These are phyloP conservation scores for Bipolaris sorokiniana DNA, from an alignment of 2,329 filamentous ascomycete species.

Conservation along the genomic window DNA sequence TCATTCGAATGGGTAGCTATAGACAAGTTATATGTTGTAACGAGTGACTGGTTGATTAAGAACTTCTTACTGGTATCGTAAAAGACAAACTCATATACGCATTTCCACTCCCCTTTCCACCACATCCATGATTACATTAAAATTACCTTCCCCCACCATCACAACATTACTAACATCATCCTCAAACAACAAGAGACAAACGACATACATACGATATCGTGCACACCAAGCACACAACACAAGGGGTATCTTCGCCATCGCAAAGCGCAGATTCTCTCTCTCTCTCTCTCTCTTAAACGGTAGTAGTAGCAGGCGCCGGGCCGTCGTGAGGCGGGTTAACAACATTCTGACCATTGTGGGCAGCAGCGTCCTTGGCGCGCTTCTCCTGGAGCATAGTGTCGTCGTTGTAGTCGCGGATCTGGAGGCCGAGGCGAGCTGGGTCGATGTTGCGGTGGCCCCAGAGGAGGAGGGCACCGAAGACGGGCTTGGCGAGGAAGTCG, in stretches of 20 bases:
- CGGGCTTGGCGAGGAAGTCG: slow-evolving; percentile 68
- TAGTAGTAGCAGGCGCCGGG: background rate
- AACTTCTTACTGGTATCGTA: background rate
- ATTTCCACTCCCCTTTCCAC: background rate
- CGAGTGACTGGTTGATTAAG: background rate
- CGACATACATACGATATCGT: too few species aligned
- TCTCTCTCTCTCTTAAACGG: background rate
- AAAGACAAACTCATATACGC: background rate
- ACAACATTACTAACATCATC: too few species aligned
- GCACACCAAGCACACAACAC: too few species aligned
- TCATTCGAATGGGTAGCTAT: too few species aligned
- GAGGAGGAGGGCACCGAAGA: slow-evolving; percentile 66
- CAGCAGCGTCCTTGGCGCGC: slow-evolving; percentile 12
- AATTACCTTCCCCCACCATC: background rate
- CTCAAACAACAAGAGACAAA: too few species aligned
- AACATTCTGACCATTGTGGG: background rate
- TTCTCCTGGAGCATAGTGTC: slow-evolving; percentile 37
- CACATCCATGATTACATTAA: background rate
- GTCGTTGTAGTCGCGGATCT: slow-evolving; percentile 56
- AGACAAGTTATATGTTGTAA: background rate
- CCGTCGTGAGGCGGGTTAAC: slow-evolving; percentile 2
- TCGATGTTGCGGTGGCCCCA: slow-evolving; percentile 69
- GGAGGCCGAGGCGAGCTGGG: slow-evolving; percentile 61
- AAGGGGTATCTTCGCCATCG: too few species aligned
- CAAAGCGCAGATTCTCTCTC: too few species aligned